Percentiles rank a stretch among this genome's conserved stretches.
phyloP scores from a whole-genome alignment of 306 rosid species.

The Prunus mume region DNA sequence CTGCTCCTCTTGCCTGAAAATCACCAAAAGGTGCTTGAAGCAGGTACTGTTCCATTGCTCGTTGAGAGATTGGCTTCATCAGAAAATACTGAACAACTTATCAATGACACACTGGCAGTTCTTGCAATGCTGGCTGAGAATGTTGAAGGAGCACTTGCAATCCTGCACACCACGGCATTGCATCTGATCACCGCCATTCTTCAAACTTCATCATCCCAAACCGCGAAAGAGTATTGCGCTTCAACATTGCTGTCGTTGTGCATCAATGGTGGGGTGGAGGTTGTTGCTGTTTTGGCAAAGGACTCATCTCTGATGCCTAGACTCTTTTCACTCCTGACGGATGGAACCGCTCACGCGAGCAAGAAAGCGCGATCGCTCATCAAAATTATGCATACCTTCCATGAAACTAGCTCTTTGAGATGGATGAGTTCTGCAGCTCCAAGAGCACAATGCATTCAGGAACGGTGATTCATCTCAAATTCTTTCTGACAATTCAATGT shows the following conservation, averaged over 20 bases:
- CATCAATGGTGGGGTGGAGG: constrained; percentile 50
- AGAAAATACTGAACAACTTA: constrained; percentile 37
- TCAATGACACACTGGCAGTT: constrained; percentile 55
- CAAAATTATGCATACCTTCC: constrained; percentile 52
- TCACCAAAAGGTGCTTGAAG: constrained; percentile 40
- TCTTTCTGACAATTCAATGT: neutral
- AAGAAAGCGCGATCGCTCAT: constrained; percentile 73
- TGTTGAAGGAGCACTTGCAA: constrained; percentile 46
- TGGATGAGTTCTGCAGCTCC: constrained; percentile 31
- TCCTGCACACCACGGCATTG: constrained; percentile 36
- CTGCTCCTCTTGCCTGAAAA: constrained; percentile 51
- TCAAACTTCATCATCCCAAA: constrained; percentile 18
- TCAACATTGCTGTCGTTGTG: constrained; percentile 58
- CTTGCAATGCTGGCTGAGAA: constrained; percentile 55
- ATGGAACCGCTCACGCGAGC: constrained; percentile 47
- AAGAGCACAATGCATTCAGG: constrained; percentile 35
- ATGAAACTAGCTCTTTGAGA: constrained; percentile 35
- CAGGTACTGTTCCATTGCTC: constrained; percentile 51
- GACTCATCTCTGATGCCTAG: constrained; percentile 49
- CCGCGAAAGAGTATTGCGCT: constrained; percentile 59
- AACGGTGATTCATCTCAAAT: constrained; percentile 26
- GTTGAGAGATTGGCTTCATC: constrained; percentile 43
- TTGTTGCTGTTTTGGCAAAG: constrained; percentile 42
- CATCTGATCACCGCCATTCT: constrained; percentile 30
- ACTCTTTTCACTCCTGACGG: constrained; percentile 56